Evolutionary conservation across 2,329 filamentous ascomycete species (phyloP).

Genomic region (Fusarium goolgardi): DNA sequence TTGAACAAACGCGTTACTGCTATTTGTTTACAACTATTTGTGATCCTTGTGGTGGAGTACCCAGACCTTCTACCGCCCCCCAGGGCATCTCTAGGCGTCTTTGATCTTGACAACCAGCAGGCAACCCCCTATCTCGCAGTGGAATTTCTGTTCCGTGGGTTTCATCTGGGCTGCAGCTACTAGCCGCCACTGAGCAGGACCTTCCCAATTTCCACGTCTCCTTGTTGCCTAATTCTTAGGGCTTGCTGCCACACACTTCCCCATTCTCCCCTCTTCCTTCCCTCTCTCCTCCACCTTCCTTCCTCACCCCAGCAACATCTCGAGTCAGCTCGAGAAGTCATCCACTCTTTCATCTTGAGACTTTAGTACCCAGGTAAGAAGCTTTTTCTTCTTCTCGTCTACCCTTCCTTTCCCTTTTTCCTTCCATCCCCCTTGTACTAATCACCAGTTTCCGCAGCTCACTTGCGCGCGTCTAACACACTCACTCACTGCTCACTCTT

Average conservation of each 20-base stretch:
- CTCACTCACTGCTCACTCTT: neutral
- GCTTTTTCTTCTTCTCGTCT: neutral
- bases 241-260: neutral
- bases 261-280: neutral
- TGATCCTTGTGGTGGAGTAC: neutral
- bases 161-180: neutral
- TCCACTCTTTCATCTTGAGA: neutral
- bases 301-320: neutral
- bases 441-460: neutral
- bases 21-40: neutral
- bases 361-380: neutral
- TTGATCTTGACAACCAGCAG: neutral
- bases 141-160: neutral
- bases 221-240: slow-evolving; percentile 3
- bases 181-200: neutral
- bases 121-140: neutral
- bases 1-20: rapidly evolving
- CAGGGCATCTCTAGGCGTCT: neutral
- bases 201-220: neutral
- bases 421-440: neutral
- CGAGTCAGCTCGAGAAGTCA: neutral
- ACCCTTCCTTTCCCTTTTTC: neutral
- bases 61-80: neutral
- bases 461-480: neutral
- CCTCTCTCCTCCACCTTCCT: neutral